Base-by-base conservation (phyloP, 2,329 filamentous ascomycete genomes). In the Aspergillus felis region DNA sequence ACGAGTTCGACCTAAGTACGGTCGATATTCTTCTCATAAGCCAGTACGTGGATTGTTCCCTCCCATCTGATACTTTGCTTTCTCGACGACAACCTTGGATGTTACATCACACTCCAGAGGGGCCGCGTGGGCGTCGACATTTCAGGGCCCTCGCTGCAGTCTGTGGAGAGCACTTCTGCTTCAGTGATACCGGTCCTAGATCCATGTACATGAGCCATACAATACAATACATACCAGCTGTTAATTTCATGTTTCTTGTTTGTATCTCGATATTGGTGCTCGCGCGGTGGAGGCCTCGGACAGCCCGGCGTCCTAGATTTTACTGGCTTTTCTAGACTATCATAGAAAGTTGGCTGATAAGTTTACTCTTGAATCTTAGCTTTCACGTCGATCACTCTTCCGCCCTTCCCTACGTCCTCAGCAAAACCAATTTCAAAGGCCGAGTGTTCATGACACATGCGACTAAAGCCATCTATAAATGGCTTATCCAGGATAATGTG, bases 391-490 rank as follows among this genome's bases (percentile, higher is more conserved):
- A 99, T 71, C 94, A 99, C 79, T 94, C 94, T n/a, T 93, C 93
- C 17, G 96, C 93, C n/a, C 81, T 99, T 50, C 94, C 94, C 48
- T 99, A 97, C 73, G 94, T 99, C 58, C 84, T 99, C 63, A 90
- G 93, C 63, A 99, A 99, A 79, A 97, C 94, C 41, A 97, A 97
- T 75, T 99, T 99, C 80, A 89, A 90, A 64, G 94, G 94, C 51
- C 87, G 92, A 24, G 93, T 97, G 60, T 97, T 97, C 79, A 99
- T 97, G 93, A 99, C 94, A 53, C 94, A 99, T 79, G 92, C 94
- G 1, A 99, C 94, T 50, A 97, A 99, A 76, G 94, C 94, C 67
- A 99, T 99, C 73, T 99, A 99, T 84, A 97, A 97, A 78, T 97
- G 94, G 93, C 86, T 97, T 53, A 97, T 97, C 61, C 92, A 96